Evolutionary conservation across 202 grass and related monocot genomes (phyloP), one percentile per base, ranked within the genome.

Genomic region (Elaeis oleifera): DNA sequence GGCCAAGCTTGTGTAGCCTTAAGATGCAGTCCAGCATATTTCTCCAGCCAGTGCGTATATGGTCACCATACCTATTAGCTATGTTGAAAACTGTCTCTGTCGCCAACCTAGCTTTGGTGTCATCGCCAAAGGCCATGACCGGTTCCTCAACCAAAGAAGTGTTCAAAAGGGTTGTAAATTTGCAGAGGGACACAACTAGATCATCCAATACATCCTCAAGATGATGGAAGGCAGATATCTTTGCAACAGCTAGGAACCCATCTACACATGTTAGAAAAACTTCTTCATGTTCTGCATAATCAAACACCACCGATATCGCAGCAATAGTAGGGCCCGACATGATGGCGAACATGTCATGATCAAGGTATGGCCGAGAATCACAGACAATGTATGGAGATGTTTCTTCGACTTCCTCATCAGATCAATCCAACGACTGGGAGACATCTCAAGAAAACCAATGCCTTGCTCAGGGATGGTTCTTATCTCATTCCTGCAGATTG

Each of bases 241-340:
- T 99, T 5, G 94, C 94, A 51, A 99, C 88, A 18, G 85, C 81
- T 36, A 89, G 69, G 70, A 99, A 94, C 58, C 94, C 94, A 76
- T 94, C 83, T 70, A 99, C 83, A 54, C 94, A 99, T 64, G 71
- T 60, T 50, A 70, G 51, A 70, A 99, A 73, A 66, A 94, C 70
- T 39, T 74, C 88, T 60, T 82, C 88, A 74, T 92, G 72, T 79
- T 89, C 94, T 64, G 82, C 81, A 79, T 89, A 94, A 59, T 99
- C 88, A 94, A 99, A 94, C 58, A 94, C 85, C n/a, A 99, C 94
- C 8, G 94, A 99, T 48, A 99, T 89, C 17, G 94, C 94, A 65
- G 94, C 94, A 80, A 99, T 83, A 50, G 85, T 72, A 16, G 94
- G 78, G 64, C 88, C 94, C 3, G 94, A 83, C 85, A 99, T 94